phyloP scores from a whole-genome alignment of 1,139 yeast species.

The Taphrina confusa region DNA sequence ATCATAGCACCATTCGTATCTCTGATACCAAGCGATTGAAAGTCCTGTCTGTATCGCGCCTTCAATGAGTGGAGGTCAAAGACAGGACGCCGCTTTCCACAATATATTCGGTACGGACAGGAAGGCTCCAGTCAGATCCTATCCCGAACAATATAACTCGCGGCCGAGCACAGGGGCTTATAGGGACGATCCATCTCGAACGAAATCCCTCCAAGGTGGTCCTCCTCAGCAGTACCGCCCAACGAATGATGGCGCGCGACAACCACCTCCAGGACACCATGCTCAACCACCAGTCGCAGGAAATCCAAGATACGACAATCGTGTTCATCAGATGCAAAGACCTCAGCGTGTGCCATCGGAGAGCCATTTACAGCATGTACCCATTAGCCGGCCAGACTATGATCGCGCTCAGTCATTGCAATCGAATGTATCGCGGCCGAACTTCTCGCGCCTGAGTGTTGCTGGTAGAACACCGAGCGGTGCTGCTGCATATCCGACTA shows the following conservation, averaged over 20 bases:
- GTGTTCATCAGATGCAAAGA: background rate
- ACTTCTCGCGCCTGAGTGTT: background rate
- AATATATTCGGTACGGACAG: constrained; percentile 18
- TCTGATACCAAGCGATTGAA: too few species aligned
- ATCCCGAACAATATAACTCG: constrained; percentile 17
- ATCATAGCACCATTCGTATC: too few species aligned
- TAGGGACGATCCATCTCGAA: constrained; percentile 26
- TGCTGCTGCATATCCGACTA: background rate
- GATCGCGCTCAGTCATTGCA: constrained; percentile 30
- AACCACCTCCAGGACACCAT: constrained; percentile 9
- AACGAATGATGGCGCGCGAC: background rate
- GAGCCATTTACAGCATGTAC: background rate
- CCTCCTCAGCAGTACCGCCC: background rate
- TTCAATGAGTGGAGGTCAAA: constrained; percentile 22
- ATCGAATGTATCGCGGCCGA: constrained; percentile 8
- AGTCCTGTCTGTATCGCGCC: constrained; percentile 22
- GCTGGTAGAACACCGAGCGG: constrained; percentile 2
- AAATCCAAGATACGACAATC: background rate
- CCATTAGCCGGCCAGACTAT: constrained; percentile 14
- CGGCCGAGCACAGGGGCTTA: constrained; percentile 11
- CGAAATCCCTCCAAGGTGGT: constrained; percentile 19
- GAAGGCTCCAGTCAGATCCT: constrained; percentile 7
- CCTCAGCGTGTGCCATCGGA: constrained; percentile 30
- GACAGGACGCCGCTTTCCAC: constrained; percentile 26
- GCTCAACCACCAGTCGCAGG: background rate